Conservation (phyloP, 331 rosid genomes). For the Spiraea crenata region DNA sequence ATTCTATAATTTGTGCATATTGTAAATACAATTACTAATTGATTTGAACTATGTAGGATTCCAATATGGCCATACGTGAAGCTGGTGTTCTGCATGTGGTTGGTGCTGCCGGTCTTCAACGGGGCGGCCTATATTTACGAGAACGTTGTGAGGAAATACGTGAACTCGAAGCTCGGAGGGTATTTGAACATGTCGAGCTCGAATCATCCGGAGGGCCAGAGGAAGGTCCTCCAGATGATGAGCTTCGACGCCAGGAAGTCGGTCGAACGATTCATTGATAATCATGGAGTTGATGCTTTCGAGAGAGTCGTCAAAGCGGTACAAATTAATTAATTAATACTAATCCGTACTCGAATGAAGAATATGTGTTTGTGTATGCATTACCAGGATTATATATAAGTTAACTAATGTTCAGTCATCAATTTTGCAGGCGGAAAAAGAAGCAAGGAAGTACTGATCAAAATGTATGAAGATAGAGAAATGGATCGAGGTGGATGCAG, state of each 20-base stretch:
- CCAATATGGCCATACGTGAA: conserved; percentile 85
- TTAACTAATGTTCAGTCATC: neutral
- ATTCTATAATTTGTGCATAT: no score
- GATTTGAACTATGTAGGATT: conserved; percentile 39
- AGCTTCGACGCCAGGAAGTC: conserved; percentile 72
- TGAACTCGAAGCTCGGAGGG: conserved; percentile 36
- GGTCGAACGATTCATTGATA: conserved; percentile 63
- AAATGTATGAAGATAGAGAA: no score
- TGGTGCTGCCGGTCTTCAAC: conserved; percentile 82
- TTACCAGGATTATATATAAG: neutral
- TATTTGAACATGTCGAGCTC: conserved; percentile 18
- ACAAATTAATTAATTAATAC: neutral
- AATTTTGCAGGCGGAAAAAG: conserved; percentile 74
- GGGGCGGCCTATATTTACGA: conserved; percentile 85
- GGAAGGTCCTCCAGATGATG: conserved; percentile 78
- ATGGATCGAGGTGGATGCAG: no score
- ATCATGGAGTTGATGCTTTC: conserved; percentile 65
- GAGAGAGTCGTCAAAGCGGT: conserved; percentile 72
- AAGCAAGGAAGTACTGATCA: conserved; percentile 70
- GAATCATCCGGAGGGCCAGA: conserved; percentile 46
- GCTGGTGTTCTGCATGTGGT: conserved; percentile 73
- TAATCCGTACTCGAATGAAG: no score
- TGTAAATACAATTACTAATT: no score
- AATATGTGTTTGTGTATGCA: no score
- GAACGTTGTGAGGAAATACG: conserved; percentile 63